Conservation (phyloP, 495 filamentous ascomycete genomes). For the Aspergillus funiculosus region DNA sequence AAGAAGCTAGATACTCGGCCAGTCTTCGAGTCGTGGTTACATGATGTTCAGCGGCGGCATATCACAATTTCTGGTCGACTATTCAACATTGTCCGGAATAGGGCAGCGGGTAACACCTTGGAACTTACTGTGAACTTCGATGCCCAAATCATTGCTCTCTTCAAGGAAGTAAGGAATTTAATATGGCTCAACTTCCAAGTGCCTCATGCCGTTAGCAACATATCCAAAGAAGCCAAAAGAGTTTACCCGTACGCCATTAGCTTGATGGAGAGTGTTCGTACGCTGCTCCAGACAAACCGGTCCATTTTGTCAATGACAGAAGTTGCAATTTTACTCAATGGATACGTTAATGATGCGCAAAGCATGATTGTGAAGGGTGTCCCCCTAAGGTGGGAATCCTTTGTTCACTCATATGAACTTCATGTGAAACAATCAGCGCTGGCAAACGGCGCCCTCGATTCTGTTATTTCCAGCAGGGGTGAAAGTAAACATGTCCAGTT, state of each 20-base stretch:
- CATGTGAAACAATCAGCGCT: slow-evolving; percentile 69
- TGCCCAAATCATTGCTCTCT: slow-evolving; percentile 89
- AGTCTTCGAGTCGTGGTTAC: slow-evolving; percentile 91
- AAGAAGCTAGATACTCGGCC: slow-evolving; percentile 92
- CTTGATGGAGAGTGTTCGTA: slow-evolving; percentile 94
- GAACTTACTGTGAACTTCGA: slow-evolving; percentile 96
- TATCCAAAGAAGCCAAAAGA: slow-evolving; percentile 92
- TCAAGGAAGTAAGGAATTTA: slow-evolving; percentile 98
- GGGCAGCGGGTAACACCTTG: slow-evolving; percentile 75
- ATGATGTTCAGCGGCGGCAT: slow-evolving; percentile 78
- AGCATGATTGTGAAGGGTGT: slow-evolving; percentile 75
- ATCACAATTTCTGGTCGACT: slow-evolving; percentile 86
- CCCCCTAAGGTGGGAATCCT: slow-evolving; percentile 90
- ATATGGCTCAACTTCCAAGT: slow-evolving; percentile 89
- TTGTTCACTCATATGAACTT: slow-evolving; percentile 92
- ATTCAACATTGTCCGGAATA: slow-evolving; percentile 82
- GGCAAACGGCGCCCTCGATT: slow-evolving; percentile 53
- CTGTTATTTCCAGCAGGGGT: slow-evolving; percentile 49
- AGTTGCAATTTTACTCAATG: slow-evolving; percentile 77
- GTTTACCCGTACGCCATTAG: slow-evolving; percentile 97
- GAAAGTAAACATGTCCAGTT: slow-evolving; percentile 96
- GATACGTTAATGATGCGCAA: slow-evolving; percentile 85
- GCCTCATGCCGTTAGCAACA: slow-evolving; percentile 87
- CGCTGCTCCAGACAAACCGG: slow-evolving; percentile 77
- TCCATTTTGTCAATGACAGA: slow-evolving; percentile 77